Evolutionary conservation across 805 yeast species (phyloP).

Genomic region (Saccharomycopsis sp.): DNA sequence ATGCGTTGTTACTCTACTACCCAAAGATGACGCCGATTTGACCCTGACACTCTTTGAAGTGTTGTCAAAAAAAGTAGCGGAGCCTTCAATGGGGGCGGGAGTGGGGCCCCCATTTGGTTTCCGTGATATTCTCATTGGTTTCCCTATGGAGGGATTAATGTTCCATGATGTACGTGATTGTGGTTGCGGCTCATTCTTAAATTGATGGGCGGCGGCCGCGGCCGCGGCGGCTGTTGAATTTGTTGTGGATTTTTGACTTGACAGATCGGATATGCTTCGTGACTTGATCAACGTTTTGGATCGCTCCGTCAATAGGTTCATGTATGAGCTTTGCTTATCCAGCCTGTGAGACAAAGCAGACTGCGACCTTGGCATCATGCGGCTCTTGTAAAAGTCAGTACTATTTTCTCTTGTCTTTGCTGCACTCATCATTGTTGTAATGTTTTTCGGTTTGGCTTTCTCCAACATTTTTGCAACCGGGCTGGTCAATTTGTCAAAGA

Average conservation of each 20-base stretch:
- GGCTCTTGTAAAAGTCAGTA: background rate
- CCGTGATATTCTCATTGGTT: slow-evolving; percentile 7
- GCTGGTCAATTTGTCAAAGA: slow-evolving; percentile 25
- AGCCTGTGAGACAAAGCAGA: background rate
- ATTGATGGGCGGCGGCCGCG: background rate
- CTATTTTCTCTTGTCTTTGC: background rate
- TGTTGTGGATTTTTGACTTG: background rate
- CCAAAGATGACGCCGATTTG: background rate
- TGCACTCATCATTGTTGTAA: background rate
- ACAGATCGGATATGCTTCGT: slow-evolving; percentile 1
- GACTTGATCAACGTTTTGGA: slow-evolving; percentile 4
- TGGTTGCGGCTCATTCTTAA: background rate
- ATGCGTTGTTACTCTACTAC: no score
- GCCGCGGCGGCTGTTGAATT: background rate
- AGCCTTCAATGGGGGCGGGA: background rate
- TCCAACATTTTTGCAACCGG: slow-evolving; percentile 50
- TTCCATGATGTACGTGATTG: no score
- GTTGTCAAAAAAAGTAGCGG: background rate
- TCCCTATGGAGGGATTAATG: slow-evolving; percentile 2
- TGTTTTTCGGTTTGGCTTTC: slow-evolving; percentile 39
- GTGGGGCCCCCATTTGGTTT: background rate
- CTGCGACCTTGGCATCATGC: background rate
- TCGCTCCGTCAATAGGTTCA: background rate
- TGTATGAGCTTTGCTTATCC: background rate
- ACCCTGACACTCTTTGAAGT: background rate